These are phyloP conservation scores for Musa troglodytarum DNA, from an alignment of 176 grass and related monocot species.

Conservation along the genomic window DNA sequence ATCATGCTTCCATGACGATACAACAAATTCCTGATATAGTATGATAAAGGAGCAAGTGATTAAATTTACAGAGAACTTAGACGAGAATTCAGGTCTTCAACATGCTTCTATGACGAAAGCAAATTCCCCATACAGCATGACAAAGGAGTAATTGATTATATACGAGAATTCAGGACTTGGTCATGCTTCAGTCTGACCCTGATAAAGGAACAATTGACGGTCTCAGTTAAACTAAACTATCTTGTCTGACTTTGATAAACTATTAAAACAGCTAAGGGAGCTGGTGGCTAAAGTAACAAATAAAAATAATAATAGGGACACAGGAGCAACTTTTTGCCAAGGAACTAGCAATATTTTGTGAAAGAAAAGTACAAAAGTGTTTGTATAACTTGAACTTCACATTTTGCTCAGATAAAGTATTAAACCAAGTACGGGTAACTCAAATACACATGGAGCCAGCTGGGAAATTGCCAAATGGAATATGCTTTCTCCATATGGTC, in stretches of 20 bases:
- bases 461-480: neutral
- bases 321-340: neutral
- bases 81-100: slow-evolving; percentile 25
- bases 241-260: slow-evolving; percentile 23
- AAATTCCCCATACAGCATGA: slow-evolving; percentile 19
- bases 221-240: slow-evolving; percentile 19
- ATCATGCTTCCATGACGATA: slow-evolving; percentile 27
- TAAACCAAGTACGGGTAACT: neutral
- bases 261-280: slow-evolving; percentile 8
- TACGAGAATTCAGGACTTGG: too few relatives aligned
- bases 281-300: slow-evolving; percentile 5
- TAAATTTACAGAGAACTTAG: slow-evolving; percentile 1
- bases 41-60: neutral
- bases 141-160: too few relatives aligned
- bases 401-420: neutral
- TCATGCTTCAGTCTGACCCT: too few relatives aligned
- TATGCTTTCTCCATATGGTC: neutral
- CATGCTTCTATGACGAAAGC: slow-evolving; percentile 30
- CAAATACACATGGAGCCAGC: neutral
- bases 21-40: slow-evolving; percentile 26
- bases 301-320: neutral
- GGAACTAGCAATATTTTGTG: neutral
- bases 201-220: slow-evolving; percentile 23
- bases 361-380: neutral
- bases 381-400: neutral